Percentiles rank a stretch among this genome's conserved stretches.
phyloP scores from a whole-genome alignment of 2,329 filamentous ascomycete genomes.

The Pseudopithomyces chartarum region DNA sequence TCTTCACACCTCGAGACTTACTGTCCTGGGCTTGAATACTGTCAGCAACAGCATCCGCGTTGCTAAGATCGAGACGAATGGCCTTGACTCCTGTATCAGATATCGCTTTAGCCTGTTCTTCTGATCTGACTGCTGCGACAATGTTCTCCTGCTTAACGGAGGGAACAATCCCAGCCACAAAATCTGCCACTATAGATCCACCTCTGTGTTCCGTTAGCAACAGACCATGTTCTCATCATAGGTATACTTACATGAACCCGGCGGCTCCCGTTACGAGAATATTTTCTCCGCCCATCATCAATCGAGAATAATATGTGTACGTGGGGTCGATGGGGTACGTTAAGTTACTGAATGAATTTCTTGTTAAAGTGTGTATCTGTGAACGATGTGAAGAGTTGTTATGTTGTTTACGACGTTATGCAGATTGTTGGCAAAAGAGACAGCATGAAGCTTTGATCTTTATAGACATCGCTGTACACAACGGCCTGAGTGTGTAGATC shows the following conservation, averaged over 20 bases:
- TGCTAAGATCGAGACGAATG: neutral
- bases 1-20: neutral
- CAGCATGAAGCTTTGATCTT: too few species aligned
- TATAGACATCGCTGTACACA: too few species aligned
- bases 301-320: neutral
- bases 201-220: neutral
- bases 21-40: neutral
- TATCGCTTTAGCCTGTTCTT: neutral
- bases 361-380: too few species aligned
- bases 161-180: neutral
- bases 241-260: conserved; percentile 2
- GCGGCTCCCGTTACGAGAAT: conserved; percentile 5
- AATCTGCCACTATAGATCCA: conserved; percentile 7
- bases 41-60: neutral
- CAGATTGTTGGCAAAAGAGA: too few species aligned
- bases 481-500: too few species aligned
- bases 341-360: too few species aligned
- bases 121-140: neutral
- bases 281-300: neutral
- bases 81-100: neutral
- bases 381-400: too few species aligned
- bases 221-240: neutral
- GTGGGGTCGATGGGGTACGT: neutral
- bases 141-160: neutral
- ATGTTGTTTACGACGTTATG: too few species aligned